Conservation (phyloP, 495 filamentous ascomycete genomes). For the Oidiodendron maius region DNA sequence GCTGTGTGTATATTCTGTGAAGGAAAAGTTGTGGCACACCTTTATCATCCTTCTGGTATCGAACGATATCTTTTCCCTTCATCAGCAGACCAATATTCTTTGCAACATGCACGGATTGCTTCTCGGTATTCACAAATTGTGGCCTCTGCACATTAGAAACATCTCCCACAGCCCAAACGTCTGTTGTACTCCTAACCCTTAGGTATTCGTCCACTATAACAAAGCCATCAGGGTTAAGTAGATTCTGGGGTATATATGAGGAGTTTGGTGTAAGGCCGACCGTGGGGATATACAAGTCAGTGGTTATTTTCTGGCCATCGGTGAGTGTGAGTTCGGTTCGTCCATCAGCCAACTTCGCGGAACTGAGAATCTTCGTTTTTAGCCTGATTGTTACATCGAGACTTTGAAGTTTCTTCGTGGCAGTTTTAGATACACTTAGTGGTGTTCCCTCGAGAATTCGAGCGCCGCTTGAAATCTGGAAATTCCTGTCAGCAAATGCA, state of each 20-base stretch:
- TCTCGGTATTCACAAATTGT: slow-evolving; percentile 7
- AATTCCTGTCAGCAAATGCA: not conserved
- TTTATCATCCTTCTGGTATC: slow-evolving; percentile 26
- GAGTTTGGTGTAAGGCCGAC: slow-evolving; percentile 36
- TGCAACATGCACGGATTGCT: slow-evolving; percentile 11
- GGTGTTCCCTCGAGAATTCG: slow-evolving; percentile 41
- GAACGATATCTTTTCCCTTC: slow-evolving; percentile 25
- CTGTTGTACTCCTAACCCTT: slow-evolving; percentile 24
- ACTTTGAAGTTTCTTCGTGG: slow-evolving; percentile 26
- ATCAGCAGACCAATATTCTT: slow-evolving; percentile 18
- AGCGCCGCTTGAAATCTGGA: slow-evolving; percentile 18
- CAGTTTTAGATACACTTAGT: slow-evolving; percentile 22
- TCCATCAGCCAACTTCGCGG: slow-evolving; percentile 13
- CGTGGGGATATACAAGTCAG: slow-evolving; percentile 36
- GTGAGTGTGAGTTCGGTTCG: slow-evolving; percentile 21
- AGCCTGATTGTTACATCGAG: slow-evolving; percentile 24
- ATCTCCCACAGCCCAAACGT: slow-evolving; percentile 40
- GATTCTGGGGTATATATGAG: slow-evolving; percentile 23
- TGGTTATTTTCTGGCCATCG: slow-evolving; percentile 15
- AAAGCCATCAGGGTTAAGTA: slow-evolving; percentile 28
- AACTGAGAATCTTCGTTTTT: slow-evolving; percentile 8
- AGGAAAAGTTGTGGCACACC: not conserved
- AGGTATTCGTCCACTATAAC: slow-evolving; percentile 31
- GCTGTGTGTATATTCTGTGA: slow-evolving; percentile 31
- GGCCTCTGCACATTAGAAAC: slow-evolving; percentile 11